Evolutionary conservation across 2,329 filamentous ascomycete genomes (phyloP), one percentile per base, ranked within the genome.

Genomic region (Fusarium multiceps): DNA sequence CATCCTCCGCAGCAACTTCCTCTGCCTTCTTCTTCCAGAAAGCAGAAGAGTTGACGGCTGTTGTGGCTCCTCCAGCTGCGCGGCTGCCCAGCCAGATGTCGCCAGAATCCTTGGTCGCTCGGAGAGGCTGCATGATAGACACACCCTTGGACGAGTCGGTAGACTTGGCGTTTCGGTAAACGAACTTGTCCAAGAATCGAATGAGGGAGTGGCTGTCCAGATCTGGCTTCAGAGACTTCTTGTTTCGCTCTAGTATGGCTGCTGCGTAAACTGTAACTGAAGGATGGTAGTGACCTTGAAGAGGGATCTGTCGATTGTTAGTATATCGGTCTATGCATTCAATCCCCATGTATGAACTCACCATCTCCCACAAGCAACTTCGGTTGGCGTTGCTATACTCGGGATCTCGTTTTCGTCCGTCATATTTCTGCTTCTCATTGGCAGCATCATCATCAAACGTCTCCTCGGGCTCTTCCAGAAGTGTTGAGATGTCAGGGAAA

Each of bases 131-230:
- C 96, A 99, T 99, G 80, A 99, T 97, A 27, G 94, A 98, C 28
- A 88, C 86, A 51, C 97, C 97, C 69, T 93, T 92, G 30, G 88
- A 85, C 32, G 84, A 80, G 54, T 88, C 85, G 18, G 86, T 87
- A 6, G 89, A 84, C 84, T 97, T 97, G 66, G 95, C 90, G 74
- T 96, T 97, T 72, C 93, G 91, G 86, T 98, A 99, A n/a, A 97
- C 93, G 80, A 99, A 99, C 74, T 97, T 94, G 81, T 99, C 96
- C 61, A 99, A 86, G 85, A 99, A 99, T 79, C 97, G 92, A 76
- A 96, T 96, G 50, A 99, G 87, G 3, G 93, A 96, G 79, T 98
- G 95, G 61, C 93, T 90, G 18, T 92, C 91, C 54, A 98, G 86
- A 74, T 99, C 96, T 0, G 96, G 94, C 80, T 98, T 98, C 68